These are phyloP conservation scores for Claviceps spartinae DNA, from an alignment of 2,329 filamentous ascomycete species.

Conservation along the genomic window DNA sequence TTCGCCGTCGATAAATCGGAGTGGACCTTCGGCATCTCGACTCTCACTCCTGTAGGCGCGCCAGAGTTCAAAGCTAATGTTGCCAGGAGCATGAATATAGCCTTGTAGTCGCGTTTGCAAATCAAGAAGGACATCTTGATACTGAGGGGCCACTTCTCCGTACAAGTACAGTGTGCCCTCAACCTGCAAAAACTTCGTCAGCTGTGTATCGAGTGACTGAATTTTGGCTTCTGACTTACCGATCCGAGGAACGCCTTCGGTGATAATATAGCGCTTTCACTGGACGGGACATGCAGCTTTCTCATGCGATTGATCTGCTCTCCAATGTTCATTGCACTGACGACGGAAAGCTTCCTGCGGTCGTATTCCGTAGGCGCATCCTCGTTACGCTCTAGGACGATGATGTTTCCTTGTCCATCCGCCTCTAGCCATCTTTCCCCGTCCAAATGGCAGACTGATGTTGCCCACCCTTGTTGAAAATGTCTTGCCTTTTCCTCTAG, in stretches of 20 bases:
- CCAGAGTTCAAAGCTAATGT: conserved; percentile 64
- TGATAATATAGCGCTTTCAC: conserved; percentile 52
- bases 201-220: neutral
- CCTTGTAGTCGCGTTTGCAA: conserved; percentile 62
- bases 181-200: conserved; percentile 37
- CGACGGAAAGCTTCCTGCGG: conserved; percentile 53
- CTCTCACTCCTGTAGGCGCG: conserved; percentile 68
- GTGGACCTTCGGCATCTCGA: conserved; percentile 62
- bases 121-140: conserved; percentile 68
- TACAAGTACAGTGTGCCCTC: conserved; percentile 90
- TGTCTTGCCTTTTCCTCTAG: conserved; percentile 68
- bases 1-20: conserved; percentile 84
- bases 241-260: conserved; percentile 83
- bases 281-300: conserved; percentile 53
- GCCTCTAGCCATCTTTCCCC: conserved; percentile 66
- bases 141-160: conserved; percentile 56
- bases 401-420: conserved; percentile 77
- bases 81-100: conserved; percentile 54
- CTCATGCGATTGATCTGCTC: conserved; percentile 89
- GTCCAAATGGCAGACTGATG: conserved; percentile 59
- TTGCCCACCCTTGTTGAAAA: conserved; percentile 70
- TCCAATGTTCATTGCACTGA: conserved; percentile 71
- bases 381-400: conserved; percentile 62
- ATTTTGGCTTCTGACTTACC: conserved; percentile 35
- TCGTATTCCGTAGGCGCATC: conserved; percentile 65